Evolutionary conservation across 2,329 filamentous ascomycete species (phyloP), one percentile per base, ranked within the genome.

Genomic region (Capronia americana): DNA sequence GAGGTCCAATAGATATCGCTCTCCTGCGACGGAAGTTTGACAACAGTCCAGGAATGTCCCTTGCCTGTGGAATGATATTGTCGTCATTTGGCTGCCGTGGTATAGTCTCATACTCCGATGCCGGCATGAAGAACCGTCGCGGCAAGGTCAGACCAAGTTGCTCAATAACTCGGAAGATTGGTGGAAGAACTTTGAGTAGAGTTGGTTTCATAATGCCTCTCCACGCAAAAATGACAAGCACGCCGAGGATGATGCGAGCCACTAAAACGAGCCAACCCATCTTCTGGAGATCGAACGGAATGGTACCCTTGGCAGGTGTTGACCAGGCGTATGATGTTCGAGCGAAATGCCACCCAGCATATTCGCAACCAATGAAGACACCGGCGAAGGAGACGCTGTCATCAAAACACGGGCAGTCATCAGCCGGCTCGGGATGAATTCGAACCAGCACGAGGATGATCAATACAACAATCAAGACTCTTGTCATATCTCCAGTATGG

Each of bases 391-490:
- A 90, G 57, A 98, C 92, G 73, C 92, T 96, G 79, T 98, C 94
- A 76, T 98, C 94, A 75, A 96, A 98, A 78, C 94, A 98, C 4
- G 94, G 94, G 72, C 95, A 99, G 77, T 97, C 92, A 76, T 99
- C 95, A 1, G 93, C 95, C 0, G 95, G 95, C 75, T 99, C 95
- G 0, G 95, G 95, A 74, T 99, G 94, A 34, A 97, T 89, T 64
- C 94, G 88, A 26, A 98, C 90, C 7, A 97, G 84, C 7, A 90
- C 80, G 63, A 95, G 84, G 54, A 97, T 87, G 23, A 89, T 75
- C 17, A 93, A 71, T 1, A 88, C 84, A 0, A 90, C 83, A 14
- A 90, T 77, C 0, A 89, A 73, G 1, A 92, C 86, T 11, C 88
- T 87, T n/a, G 83, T 77, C 81, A 88, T 89, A 24, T 84, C 83